phyloP scores from a whole-genome alignment of 1,139 yeast species.

The Hyphopichia fennica region DNA sequence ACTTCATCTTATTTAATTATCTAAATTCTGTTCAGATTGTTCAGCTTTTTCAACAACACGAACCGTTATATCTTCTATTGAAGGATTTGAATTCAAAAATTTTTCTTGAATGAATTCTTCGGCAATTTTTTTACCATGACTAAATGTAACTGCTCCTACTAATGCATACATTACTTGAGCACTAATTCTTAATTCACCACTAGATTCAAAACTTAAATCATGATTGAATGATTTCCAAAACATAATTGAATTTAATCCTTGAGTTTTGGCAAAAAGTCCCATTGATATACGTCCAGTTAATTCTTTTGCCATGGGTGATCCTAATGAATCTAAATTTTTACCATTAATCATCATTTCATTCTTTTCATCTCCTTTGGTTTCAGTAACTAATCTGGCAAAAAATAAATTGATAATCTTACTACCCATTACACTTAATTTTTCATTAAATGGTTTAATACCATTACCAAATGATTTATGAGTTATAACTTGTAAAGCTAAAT shows the following conservation, averaged over 20 bases:
- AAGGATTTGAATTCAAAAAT: constrained; percentile 17
- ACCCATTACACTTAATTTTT: constrained; percentile 79
- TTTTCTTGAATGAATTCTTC: constrained; percentile 56
- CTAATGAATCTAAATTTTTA: constrained; percentile 63
- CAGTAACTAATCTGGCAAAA: constrained; percentile 53
- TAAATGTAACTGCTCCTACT: constrained; percentile 75
- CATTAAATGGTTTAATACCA: constrained; percentile 86
- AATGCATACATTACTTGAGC: constrained; percentile 74
- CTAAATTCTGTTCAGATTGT: not conserved
- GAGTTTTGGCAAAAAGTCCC: constrained; percentile 52
- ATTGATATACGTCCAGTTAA: constrained; percentile 50
- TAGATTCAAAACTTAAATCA: constrained; percentile 48
- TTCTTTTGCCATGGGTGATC: constrained; percentile 52
- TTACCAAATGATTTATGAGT: constrained; percentile 95
- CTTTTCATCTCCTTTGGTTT: constrained; percentile 20
- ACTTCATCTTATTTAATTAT: no score
- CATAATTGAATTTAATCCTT: constrained; percentile 53
- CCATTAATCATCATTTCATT: constrained; percentile 48
- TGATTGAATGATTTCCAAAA: constrained; percentile 73
- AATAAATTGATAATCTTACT: constrained; percentile 64
- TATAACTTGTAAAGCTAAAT: constrained; percentile 69
- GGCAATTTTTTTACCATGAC: constrained; percentile 63
- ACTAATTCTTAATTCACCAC: constrained; percentile 58
- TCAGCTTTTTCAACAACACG: constrained; percentile 5
- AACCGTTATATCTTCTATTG: constrained; percentile 12